Evolutionary conservation across 1,139 yeast species (phyloP).

Genomic region (Sugiyamaella sp.): DNA sequence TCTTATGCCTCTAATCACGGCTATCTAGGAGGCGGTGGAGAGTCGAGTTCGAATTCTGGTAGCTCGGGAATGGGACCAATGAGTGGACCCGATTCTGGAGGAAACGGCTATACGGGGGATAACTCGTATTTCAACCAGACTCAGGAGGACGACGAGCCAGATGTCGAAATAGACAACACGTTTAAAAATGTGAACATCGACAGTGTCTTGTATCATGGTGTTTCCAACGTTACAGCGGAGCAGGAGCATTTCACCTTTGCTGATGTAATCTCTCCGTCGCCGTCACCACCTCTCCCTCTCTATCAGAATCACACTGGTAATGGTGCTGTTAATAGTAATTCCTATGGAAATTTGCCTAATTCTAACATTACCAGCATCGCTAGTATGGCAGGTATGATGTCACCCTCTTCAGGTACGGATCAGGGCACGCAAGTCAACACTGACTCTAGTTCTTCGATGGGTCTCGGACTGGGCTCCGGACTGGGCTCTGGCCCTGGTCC

Average conservation of each 20-base stretch:
- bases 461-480: no score
- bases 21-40: background rate
- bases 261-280: constrained; percentile 21
- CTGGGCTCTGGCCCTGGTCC: background rate
- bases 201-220: constrained; percentile 44
- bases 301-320: background rate
- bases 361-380: constrained; percentile 11
- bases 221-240: constrained; percentile 38
- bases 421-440: background rate
- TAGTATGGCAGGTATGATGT: constrained; percentile 14
- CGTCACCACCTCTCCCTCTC: constrained; percentile 22
- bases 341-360: background rate
- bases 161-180: constrained; percentile 40
- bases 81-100: background rate
- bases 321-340: constrained; percentile 2
- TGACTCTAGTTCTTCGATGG: background rate
- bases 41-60: background rate
- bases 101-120: no score
- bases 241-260: constrained; percentile 28
- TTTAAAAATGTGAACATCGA: constrained; percentile 46
- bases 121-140: constrained; percentile 18
- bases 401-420: background rate
- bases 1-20: background rate
- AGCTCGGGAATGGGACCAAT: constrained; percentile 5
- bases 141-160: constrained; percentile 43